Evolutionary conservation across 2,329 filamentous ascomycete species (phyloP), one percentile per base, ranked within the genome.

Genomic region (Stagonosporopsis tanaceti): DNA sequence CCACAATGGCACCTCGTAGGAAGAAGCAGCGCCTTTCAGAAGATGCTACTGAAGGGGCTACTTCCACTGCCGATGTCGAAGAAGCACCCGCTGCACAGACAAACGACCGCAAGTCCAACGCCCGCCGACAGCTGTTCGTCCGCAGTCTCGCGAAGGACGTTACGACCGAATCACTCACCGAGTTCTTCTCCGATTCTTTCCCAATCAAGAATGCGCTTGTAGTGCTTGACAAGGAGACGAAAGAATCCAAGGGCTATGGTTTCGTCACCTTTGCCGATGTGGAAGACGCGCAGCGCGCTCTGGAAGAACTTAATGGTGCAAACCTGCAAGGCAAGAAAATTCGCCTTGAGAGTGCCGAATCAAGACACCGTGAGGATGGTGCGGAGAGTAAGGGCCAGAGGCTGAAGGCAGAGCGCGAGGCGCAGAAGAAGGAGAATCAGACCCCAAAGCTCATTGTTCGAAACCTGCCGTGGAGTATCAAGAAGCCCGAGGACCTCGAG

Each of bases 221-320:
- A 4, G 93, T 99, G 37, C 80, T 89, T 54, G 94, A 99, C 74
- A 87, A 90, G 15, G 83, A 88, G 63, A 96, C 93, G 2, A 97
- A 97, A 72, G 82, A 88, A 66, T 97, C 92, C 14, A 90, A 92
- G 73, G 94, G 95, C 17, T 99, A 93, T 76, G 95, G 95, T 50
- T 99, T 99, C 77, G 94, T 99, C 55, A 98, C 95, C 2, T 95
- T 99, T 70, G 92, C 93, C 67, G 95, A 99, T 73, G 86, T 90
- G 28, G 93, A 97, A 64, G 95, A 99, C 80, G 93, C 94, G 12
- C 81, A 88, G 63, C 85, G 89, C 62, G 96, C 95, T 17, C 85
- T 91, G 72, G 85, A 89, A 55, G 90, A 96, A 74, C 86, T 97
- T 71, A 87, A 97, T 76, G 91, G 91, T 61, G 84, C 89, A 42